Evolutionary conservation across 2,329 filamentous ascomycete genomes (phyloP), one percentile per base, ranked within the genome.

Genomic region (Neonectria faginata): DNA sequence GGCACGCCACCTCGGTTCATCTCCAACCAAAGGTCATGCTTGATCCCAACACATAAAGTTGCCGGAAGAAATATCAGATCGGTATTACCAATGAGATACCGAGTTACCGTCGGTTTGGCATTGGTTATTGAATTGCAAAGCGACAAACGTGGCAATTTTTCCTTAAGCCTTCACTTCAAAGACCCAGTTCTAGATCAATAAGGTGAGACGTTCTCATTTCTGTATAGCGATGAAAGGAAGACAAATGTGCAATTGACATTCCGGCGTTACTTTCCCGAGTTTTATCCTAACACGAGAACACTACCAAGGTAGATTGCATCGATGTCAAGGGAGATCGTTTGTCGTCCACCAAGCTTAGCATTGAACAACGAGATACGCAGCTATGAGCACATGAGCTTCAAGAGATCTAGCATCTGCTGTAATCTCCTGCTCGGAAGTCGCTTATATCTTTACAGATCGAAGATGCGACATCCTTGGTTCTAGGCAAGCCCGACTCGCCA

Each of bases 311-410:
- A 6, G n/a, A 27, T 22, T 44, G 16, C 12, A 51, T 11, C 42
- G 16, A 27, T 20, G 25, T 55, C 48, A 31, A 55, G 22, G 25
- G 42, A 41, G n/a, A 29, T 31, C n/a, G 47, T 18, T 27, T 57
- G 33, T 41, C 14, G 22, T 59, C 55, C 55, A 50, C 41, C 14
- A 9, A 9, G 33, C 42, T 63, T 16, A 54, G 60, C 50, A 54
- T 63, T 33, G 31, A 18, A 58, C 22, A 9, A 39, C 22, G 29
- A n/a, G 10, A 12, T 18, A 25, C 16, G 5, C 33, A 22, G 11
- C 6, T 9, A 42, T 57, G 12, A 29, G 39, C 29, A 47, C 5
- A 36, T 7, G n/a, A 18, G 31, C 41, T 14, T 50, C 36, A 6
- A 14, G 9, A 22, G 33, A 33, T 27, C 29, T 33, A 25, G 27